Evolutionary conservation across 202 grass and related monocot genomes (phyloP).

Genomic region (Schoenoplectus triqueter): DNA sequence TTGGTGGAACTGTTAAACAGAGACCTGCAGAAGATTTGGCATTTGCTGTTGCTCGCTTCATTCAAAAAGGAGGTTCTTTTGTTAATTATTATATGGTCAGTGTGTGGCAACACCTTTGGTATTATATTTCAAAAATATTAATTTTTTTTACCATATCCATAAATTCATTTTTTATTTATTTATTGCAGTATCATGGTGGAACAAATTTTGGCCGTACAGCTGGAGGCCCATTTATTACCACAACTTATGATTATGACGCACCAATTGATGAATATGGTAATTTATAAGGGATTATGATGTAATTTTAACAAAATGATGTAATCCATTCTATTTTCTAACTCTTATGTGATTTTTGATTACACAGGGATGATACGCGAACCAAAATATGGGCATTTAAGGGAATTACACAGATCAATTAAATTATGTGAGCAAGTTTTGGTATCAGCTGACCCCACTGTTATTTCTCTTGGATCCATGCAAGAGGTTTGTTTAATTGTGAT

Average conservation of each 20-base stretch:
- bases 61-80: constrained; percentile 98
- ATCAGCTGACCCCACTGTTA: constrained; percentile 81
- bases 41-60: constrained; percentile 85
- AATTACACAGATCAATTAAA: constrained; percentile 90
- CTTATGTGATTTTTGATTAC: constrained; percentile 34
- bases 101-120: not conserved
- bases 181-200: constrained; percentile 87
- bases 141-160: not conserved
- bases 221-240: constrained; percentile 94
- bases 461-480: constrained; percentile 86
- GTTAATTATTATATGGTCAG: constrained; percentile 99
- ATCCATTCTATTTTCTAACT: constrained; percentile 24
- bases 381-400: constrained; percentile 94
- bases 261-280: constrained; percentile 99
- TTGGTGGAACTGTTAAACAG: constrained; percentile 85
- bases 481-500: constrained; percentile 50
- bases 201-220: constrained; percentile 96
- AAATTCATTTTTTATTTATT: constrained; percentile 34
- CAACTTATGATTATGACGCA: constrained; percentile 98
- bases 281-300: constrained; percentile 37
- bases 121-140: constrained; percentile 32
- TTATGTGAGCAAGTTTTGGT: constrained; percentile 86
- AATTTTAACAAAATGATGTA: constrained; percentile 23
- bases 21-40: constrained; percentile 87
- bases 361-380: constrained; percentile 88